Evolutionary conservation across 2,329 filamentous ascomycete genomes (phyloP).

Genomic region (Trichoderma semiorbis): DNA sequence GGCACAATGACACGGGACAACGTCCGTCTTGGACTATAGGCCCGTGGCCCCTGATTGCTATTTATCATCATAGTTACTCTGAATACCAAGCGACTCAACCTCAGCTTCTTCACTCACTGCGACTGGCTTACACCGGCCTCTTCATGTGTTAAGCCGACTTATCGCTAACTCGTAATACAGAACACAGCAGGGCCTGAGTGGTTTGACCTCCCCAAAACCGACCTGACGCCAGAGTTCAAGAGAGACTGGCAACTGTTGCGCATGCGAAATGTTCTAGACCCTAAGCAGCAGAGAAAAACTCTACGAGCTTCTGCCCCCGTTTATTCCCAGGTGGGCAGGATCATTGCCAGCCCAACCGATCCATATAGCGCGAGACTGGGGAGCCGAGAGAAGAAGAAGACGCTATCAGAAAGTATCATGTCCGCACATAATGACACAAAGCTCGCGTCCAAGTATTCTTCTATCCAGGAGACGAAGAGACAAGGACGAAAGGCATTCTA

Average conservation of each 20-base stretch:
- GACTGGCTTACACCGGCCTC: neutral
- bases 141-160: neutral
- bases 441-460: conserved; percentile 83
- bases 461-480: conserved; percentile 76
- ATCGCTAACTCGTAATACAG: conserved; percentile 29
- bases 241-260: conserved; percentile 84
- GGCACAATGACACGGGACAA: conserved; percentile 38
- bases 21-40: conserved; percentile 40
- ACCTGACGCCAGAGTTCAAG: conserved; percentile 80
- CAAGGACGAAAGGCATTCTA: conserved; percentile 90
- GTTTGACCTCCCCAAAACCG: conserved; percentile 84
- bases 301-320: conserved; percentile 64
- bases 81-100: conserved; percentile 36
- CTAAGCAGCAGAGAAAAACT: conserved; percentile 92
- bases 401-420: conserved; percentile 80
- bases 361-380: conserved; percentile 77
- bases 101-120: neutral
- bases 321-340: conserved; percentile 83
- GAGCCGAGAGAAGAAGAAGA: conserved; percentile 84
- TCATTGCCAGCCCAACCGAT: conserved; percentile 85
- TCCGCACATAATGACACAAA: conserved; percentile 49
- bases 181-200: conserved; percentile 73
- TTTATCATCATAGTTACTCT: conserved; percentile 70
- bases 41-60: conserved; percentile 59
- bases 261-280: conserved; percentile 84